Evolutionary conservation across 2,329 filamentous ascomycete genomes (phyloP), one percentile per base, ranked within the genome.

Genomic region (Claviceps spartinae): DNA sequence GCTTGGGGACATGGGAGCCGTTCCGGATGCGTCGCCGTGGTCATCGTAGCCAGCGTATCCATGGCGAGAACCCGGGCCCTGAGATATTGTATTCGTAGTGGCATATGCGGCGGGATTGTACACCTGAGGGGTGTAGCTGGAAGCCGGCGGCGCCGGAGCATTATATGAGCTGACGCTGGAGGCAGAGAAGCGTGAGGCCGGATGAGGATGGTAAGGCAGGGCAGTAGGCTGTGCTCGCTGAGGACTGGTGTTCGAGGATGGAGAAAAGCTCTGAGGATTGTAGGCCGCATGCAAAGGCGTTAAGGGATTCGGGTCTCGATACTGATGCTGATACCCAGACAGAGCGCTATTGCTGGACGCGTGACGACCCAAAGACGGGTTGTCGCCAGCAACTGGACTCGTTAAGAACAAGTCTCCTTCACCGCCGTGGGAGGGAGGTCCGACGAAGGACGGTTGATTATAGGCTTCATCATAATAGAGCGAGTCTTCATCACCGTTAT

Each of bases 401-500:
- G 66, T 71, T 59, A 86, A 69, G 69, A 85, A 86, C 54, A 85
- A 71, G 67, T 87, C 83, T 59, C 85, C 81, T 13, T 75, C 69
- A 55, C 61, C 58, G 46, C 44, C 16, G 34, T 46, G 51, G n/a
- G n/a, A 49, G 6, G 38, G 50, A 1, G 45, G 54, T n/a, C 50
- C 51, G 20, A 47, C 41, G 20, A 49, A 54, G 22, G 50, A n/a
- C 5, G 40, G 26, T 20, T 49, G 51, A 18, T 57, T 57, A 42
- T 64, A 57, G 50, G 65, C 61, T 49, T 62, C 63, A 50, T 68
- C 63, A 59, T 78, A 73, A 58, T 81, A 79, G 48, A 71, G 68
- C 47, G 74, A 72, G 64, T 91, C 30, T 34, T 34, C 86, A 65
- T 93, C 87, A 57, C 84, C 86, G 58, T 76, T 80, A 65, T 88